phyloP scores from a whole-genome alignment of 768 basidiomycete genomes.

The Lactarius vividus region DNA sequence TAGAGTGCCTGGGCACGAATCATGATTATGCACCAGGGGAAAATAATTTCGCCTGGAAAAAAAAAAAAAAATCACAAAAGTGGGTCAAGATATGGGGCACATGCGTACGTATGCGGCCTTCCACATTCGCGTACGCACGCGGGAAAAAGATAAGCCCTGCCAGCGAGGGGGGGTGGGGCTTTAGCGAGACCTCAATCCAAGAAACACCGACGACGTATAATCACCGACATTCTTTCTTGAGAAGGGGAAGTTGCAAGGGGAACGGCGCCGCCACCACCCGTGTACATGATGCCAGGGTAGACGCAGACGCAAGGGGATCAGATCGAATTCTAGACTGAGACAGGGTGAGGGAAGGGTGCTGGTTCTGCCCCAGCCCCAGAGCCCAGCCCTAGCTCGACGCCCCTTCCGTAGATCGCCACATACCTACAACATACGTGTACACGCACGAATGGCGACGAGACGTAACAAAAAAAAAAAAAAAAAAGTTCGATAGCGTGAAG shows the following conservation, averaged over 20 bases:
- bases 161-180: background rate
- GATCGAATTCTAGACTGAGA: background rate
- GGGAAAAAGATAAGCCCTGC: background rate
- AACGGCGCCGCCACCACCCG: background rate
- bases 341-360: background rate
- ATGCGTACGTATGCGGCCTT: background rate
- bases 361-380: background rate
- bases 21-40: background rate
- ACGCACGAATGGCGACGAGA: background rate
- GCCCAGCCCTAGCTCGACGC: background rate
- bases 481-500: background rate
- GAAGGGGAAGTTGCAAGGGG: background rate
- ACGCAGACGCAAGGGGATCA: background rate
- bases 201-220: background rate
- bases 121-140: background rate
- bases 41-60: background rate
- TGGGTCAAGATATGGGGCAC: background rate
- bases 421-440: background rate
- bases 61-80: background rate
- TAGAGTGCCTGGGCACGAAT: background rate
- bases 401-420: background rate
- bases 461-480: background rate
- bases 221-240: background rate
- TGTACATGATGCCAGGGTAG: background rate
- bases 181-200: background rate